Evolutionary conservation across 352 stramenopile genomes (phyloP).

Genomic region (Pythium sukuiense): DNA sequence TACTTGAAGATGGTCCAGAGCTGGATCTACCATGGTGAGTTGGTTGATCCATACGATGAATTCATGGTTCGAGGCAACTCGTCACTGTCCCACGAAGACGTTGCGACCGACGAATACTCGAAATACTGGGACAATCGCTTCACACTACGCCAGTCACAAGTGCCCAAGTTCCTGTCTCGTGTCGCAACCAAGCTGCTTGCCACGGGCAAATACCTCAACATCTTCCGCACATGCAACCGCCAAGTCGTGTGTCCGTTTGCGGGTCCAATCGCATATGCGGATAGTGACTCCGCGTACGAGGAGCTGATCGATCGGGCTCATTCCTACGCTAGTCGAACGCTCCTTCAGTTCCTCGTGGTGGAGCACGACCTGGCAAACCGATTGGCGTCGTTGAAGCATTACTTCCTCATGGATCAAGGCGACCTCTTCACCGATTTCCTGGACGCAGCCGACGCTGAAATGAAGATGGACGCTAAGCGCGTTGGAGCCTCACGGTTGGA

Average conservation of each 20-base stretch:
- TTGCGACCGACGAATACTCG: constrained; percentile 88
- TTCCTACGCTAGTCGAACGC: constrained; percentile 67
- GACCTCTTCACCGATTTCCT: constrained; percentile 99
- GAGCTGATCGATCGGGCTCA: constrained; percentile 86
- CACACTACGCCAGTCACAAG: constrained; percentile 71
- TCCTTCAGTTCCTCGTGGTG: constrained; percentile 80
- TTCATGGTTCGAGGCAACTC: constrained; percentile 90
- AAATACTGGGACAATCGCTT: constrained; percentile 91
- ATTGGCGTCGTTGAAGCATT: constrained; percentile 93
- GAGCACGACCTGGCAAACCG: constrained; percentile 82
- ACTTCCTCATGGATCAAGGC: constrained; percentile 98
- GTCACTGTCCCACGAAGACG: constrained; percentile 74
- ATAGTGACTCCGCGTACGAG: constrained; percentile 73
- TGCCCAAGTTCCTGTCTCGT: constrained; percentile 79
- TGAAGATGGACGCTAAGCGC: constrained; percentile 88
- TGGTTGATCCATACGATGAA: constrained; percentile 90
- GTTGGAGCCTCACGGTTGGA: constrained; percentile 90
- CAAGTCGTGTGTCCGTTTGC: constrained; percentile 82
- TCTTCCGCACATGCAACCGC: constrained; percentile 82
- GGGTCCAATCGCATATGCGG: constrained; percentile 59
- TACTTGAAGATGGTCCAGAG: constrained; percentile 90
- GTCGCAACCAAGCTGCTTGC: constrained; percentile 86
- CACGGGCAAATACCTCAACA: constrained; percentile 92
- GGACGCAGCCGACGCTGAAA: constrained; percentile 94
- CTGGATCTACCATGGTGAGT: constrained; percentile 90